Conservation (phyloP, 225 moss, liverwort and hornwort species). For the Lunularia cruciata region DNA sequence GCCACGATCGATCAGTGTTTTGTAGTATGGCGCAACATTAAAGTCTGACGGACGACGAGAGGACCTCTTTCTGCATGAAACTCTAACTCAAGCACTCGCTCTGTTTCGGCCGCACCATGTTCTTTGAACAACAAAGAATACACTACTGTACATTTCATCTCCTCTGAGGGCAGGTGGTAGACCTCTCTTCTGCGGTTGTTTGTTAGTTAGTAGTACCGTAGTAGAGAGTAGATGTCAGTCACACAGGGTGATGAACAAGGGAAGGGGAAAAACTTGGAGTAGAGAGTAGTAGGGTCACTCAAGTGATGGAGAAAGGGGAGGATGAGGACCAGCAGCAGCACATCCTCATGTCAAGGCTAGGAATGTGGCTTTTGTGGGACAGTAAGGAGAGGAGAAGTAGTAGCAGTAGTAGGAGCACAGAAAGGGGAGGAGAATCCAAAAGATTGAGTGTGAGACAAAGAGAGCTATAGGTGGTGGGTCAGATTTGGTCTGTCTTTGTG, state of each 20-base stretch:
- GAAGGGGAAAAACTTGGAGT: not conserved
- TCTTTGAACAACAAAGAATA: too few species aligned
- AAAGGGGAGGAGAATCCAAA: not conserved
- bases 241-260: too few species aligned
- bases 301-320: not conserved
- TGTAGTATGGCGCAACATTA: too few species aligned
- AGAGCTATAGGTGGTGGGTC: constrained; percentile 18
- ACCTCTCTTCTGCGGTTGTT: too few species aligned
- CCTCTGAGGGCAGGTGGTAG: too few species aligned
- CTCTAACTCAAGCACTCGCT: too few species aligned
- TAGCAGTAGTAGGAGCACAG: not conserved
- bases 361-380: constrained; percentile 8
- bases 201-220: too few species aligned
- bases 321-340: constrained; percentile 6
- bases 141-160: too few species aligned
- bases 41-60: not conserved
- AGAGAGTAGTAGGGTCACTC: not conserved
- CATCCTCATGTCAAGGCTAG: constrained; percentile 13
- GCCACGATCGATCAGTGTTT: not conserved
- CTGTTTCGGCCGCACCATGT: not conserved
- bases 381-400: constrained; percentile 1
- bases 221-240: too few species aligned
- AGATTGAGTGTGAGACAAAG: not conserved
- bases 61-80: not conserved
- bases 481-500: constrained; percentile 33